phyloP scores from a whole-genome alignment of 108 stramenopile species.

The Chaetoceros tenuissimus region DNA sequence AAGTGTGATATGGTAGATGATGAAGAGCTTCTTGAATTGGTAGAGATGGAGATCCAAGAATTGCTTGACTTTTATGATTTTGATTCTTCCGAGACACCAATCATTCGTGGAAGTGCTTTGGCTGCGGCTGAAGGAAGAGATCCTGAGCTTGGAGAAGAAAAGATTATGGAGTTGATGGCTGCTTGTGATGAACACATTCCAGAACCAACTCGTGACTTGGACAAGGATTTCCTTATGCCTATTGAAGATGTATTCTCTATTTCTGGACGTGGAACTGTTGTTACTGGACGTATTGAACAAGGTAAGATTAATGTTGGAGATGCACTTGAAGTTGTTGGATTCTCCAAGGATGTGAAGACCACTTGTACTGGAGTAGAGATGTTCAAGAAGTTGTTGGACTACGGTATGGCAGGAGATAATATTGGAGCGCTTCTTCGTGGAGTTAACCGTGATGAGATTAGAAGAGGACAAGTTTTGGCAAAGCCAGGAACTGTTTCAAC shows the following conservation, averaged over 20 bases:
- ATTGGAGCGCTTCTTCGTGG: conserved; percentile 94
- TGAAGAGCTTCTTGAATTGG: conserved; percentile 96
- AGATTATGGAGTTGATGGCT: conserved; percentile 92
- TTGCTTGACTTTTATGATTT: conserved; percentile 96
- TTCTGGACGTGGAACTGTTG: conserved; percentile 98
- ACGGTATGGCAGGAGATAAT: conserved; percentile 98
- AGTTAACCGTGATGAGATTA: conserved; percentile 94
- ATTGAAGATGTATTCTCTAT: conserved; percentile 99
- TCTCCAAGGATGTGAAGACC: conserved; percentile 69
- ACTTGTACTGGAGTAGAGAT: conserved; percentile 99
- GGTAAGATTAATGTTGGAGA: conserved; percentile 94
- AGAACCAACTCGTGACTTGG: conserved; percentile 86
- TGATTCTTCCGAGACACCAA: conserved; percentile 93
- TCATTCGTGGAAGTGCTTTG: conserved; percentile 96
- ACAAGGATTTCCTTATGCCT: conserved; percentile 99
- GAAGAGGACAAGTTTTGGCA: conserved; percentile 93
- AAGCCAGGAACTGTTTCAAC: conserved; percentile 77
- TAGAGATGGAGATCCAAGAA: conserved; percentile 99
- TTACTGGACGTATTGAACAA: conserved; percentile 95
- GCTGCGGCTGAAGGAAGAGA: conserved; percentile 91
- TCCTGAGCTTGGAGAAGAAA: conserved; percentile 73
- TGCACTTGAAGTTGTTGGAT: conserved; percentile 89
- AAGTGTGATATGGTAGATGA: conserved; percentile 98
- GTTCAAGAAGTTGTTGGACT: conserved; percentile 97
- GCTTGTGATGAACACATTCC: conserved; percentile 90